Evolutionary conservation across 83 land plant species (phyloP).

Genomic region (Isoetes engelmannii): DNA sequence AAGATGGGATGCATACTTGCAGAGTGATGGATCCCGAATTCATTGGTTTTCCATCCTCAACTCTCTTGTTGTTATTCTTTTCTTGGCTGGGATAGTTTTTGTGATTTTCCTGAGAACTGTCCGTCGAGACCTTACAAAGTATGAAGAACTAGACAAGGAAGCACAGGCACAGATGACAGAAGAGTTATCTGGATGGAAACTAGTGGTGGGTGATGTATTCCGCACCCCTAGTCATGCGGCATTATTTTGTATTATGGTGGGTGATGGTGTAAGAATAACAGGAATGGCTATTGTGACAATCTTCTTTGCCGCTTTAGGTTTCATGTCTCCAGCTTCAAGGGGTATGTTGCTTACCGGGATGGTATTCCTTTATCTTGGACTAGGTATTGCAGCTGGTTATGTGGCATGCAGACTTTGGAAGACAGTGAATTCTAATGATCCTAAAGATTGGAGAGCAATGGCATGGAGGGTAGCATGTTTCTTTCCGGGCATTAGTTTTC

Average conservation of each 20-base stretch:
- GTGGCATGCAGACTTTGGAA: background rate
- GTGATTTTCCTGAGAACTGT: conserved; percentile 14
- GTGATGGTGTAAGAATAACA: background rate
- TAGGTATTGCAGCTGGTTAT: conserved; percentile 12
- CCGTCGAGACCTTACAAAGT: conserved; percentile 5
- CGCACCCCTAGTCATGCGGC: background rate
- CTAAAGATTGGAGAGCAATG: conserved; percentile 55
- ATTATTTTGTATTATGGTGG: conserved; percentile 8
- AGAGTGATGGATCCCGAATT: conserved; percentile 7
- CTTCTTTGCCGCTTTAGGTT: conserved; percentile 12
- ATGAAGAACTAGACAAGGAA: conserved; percentile 16
- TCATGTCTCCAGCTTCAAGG: conserved; percentile 14
- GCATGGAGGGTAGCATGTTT: conserved; percentile 68
- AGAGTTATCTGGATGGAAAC: conserved; percentile 16
- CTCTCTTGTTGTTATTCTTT: conserved; percentile 12
- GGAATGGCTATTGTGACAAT: conserved; percentile 17
- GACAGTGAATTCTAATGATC: background rate
- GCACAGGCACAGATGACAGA: conserved; percentile 14
- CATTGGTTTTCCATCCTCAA: conserved; percentile 15
- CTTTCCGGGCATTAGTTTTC: conserved; percentile 60
- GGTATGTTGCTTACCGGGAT: conserved; percentile 15
- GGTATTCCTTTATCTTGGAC: conserved; percentile 9
- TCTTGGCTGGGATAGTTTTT: conserved; percentile 5
- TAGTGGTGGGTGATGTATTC: conserved; percentile 10
- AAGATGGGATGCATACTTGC: conserved; percentile 12